These are phyloP conservation scores for Botryococcus braunii DNA, from an alignment of 163 green algal species.

Conservation along the genomic window DNA sequence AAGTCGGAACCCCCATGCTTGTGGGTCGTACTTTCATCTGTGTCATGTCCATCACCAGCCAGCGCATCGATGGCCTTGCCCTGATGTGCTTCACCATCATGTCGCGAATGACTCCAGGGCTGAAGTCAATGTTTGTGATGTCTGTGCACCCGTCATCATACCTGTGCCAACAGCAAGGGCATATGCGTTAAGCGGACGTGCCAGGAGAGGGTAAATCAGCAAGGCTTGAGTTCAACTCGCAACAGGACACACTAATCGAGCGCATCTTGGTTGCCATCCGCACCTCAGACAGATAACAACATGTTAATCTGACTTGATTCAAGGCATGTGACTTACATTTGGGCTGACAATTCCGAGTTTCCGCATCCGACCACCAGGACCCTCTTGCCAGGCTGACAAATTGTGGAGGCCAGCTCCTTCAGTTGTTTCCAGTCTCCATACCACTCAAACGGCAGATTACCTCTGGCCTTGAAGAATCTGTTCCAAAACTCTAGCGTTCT, in stretches of 20 bases:
- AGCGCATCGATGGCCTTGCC: slow-evolving; percentile 38
- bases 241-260: neutral
- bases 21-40: slow-evolving; percentile 14
- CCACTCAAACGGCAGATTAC: slow-evolving; percentile 40
- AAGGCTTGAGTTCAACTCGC: neutral
- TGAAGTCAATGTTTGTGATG: slow-evolving; percentile 53
- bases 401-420: slow-evolving; percentile 14
- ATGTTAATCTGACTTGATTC: no score
- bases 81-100: slow-evolving; percentile 46
- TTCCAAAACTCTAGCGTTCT: slow-evolving; percentile 20
- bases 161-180: slow-evolving; percentile 5
- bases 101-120: slow-evolving; percentile 29
- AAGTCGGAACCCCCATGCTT: no score
- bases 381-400: slow-evolving; percentile 7
- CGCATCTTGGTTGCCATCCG: neutral
- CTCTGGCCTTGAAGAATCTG: slow-evolving; percentile 21
- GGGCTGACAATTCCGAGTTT: slow-evolving; percentile 39
- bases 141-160: slow-evolving; percentile 38
- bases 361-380: slow-evolving; percentile 40
- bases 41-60: slow-evolving; percentile 58
- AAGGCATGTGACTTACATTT: slow-evolving; percentile 20
- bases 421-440: slow-evolving; percentile 41
- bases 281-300: neutral
- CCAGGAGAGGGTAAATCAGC: neutral
- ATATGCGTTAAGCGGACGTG: neutral